phyloP scores from a whole-genome alignment of 2,329 filamentous ascomycete genomes.

The Cercospora sp. region DNA sequence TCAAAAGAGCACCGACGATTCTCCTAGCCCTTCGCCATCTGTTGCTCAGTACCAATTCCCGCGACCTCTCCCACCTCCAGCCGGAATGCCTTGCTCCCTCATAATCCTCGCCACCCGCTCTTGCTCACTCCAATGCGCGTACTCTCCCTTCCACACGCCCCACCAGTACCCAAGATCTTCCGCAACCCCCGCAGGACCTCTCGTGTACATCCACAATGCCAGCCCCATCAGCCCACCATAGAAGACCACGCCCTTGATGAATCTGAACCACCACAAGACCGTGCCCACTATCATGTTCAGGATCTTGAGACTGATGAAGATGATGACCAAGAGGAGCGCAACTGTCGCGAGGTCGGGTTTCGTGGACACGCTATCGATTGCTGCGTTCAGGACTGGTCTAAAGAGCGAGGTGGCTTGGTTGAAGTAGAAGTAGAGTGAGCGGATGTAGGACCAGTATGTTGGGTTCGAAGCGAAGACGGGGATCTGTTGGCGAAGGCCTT shows the following conservation, averaged over 20 bases:
- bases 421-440: conserved; percentile 27
- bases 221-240: conserved; percentile 61
- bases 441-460: conserved; percentile 17
- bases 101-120: conserved; percentile 31
- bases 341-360: conserved; percentile 54
- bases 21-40: background rate
- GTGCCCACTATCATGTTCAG: conserved; percentile 69
- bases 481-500: conserved; percentile 7
- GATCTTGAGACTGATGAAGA: conserved; percentile 66
- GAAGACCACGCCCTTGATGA: conserved; percentile 63
- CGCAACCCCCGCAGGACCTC: conserved; percentile 65
- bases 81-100: conserved; percentile 25
- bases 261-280: conserved; percentile 73
- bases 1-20: background rate
- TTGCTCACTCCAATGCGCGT: conserved; percentile 41
- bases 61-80: conserved; percentile 9
- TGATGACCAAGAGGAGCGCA: conserved; percentile 57
- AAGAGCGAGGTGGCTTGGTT: conserved; percentile 31
- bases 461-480: conserved; percentile 2
- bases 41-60: conserved; percentile 38
- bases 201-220: conserved; percentile 57
- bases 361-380: conserved; percentile 25
- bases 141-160: conserved; percentile 43
- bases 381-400: conserved; percentile 33
- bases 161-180: conserved; percentile 55